Conservation (phyloP, 805 yeast genomes). For the Saturnispora sanitii region DNA sequence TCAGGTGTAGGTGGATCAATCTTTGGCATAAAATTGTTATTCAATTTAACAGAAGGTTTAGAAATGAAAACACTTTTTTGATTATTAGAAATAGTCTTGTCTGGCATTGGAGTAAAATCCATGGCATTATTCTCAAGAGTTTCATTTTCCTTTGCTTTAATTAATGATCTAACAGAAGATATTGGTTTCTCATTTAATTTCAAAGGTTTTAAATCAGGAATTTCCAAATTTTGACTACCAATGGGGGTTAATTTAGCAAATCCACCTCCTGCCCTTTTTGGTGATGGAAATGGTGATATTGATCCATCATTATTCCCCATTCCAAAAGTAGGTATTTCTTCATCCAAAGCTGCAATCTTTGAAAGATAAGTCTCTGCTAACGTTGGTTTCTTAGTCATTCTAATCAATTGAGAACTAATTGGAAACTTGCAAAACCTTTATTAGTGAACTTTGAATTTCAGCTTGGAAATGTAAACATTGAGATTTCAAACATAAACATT, state of each 20-base stretch:
- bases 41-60: background rate
- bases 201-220: conserved; percentile 1
- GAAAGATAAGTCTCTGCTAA: conserved; percentile 6
- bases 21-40: background rate
- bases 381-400: background rate
- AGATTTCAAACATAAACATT: background rate
- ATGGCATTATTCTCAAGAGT: conserved; percentile 21
- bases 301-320: background rate
- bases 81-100: conserved; percentile 3
- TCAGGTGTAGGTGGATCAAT: conserved; percentile 2
- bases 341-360: conserved; percentile 9
- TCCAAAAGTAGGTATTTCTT: conserved; percentile 6
- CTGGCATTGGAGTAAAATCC: conserved; percentile 20
- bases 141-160: conserved; percentile 26
- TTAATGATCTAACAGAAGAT: conserved; percentile 27
- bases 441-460: too few relatives aligned
- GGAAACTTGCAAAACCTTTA: too few relatives aligned
- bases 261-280: conserved; percentile 4
- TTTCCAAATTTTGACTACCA: background rate
- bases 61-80: background rate
- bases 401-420: background rate
- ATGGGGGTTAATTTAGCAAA: background rate
- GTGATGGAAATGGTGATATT: conserved; percentile 9
- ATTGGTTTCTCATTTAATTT: conserved; percentile 8
- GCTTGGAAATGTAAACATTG: conserved; percentile 2